Conservation (phyloP, 371 early-diverging fungal genomes). For the Dichotomocladium elegans region DNA sequence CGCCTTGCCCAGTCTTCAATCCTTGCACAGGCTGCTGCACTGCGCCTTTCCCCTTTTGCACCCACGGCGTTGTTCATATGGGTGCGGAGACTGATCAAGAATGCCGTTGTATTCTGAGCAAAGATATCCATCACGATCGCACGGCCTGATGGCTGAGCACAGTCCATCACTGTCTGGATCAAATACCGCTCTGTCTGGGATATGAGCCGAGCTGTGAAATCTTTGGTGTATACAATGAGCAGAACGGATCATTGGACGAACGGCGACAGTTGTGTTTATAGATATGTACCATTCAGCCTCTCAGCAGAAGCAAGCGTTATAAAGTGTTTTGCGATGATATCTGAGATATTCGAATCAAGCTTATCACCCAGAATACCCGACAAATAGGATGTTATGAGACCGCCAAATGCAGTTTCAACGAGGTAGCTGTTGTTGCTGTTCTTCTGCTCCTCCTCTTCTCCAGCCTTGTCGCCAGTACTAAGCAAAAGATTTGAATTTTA, state of each 20-base stretch:
- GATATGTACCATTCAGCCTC: slow-evolving; percentile 18
- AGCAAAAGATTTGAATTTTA: no score
- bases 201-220: slow-evolving; percentile 9
- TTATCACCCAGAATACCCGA: no score
- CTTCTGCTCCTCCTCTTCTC: no score
- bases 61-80: neutral
- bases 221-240: no score
- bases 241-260: no score
- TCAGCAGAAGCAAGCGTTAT: slow-evolving; percentile 17
- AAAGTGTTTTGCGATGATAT: slow-evolving; percentile 26
- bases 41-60: neutral
- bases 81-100: slow-evolving; percentile 16
- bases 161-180: slow-evolving; percentile 28
- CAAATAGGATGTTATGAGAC: neutral
- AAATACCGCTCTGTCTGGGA: slow-evolving; percentile 18
- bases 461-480: no score
- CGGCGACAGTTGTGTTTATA: no score
- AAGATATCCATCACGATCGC: slow-evolving; percentile 20
- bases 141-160: slow-evolving; percentile 2
- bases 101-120: slow-evolving; percentile 17
- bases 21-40: neutral
- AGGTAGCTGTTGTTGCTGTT: no score
- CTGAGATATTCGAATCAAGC: slow-evolving; percentile 12
- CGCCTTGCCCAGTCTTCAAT: slow-evolving; percentile 18
- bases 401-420: neutral